Base-by-base conservation (phyloP, 73 alveolate species). In the Halteria grandinella region DNA sequence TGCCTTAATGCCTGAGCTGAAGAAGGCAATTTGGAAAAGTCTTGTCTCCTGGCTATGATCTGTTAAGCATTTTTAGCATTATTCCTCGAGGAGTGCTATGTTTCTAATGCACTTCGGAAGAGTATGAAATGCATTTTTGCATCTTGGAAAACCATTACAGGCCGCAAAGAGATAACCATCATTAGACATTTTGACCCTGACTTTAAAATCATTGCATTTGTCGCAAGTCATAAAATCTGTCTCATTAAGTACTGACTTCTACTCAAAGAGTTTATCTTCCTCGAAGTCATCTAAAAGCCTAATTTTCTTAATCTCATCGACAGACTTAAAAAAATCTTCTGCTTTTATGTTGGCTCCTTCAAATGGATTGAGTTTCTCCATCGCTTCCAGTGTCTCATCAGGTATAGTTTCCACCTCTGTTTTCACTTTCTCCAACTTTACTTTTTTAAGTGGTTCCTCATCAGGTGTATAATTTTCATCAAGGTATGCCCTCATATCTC, bases 101-200 rank as follows among this genome's bases (percentile, higher is more conserved):
- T 70, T 47, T 11, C 29, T 51, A 14, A 70, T 28, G 32, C 62
- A 44, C 50, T 57, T 58, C 7, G 87, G 87, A 14, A 75, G 29
- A 14, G 25, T 32, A 8, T 23, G 8, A n/a, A n/a, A n/a, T n/a
- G 87, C 40, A 11, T 55, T 75, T 43, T 75, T 75, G 49, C 87
- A 75, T 1, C 36, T 55, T 1, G 87, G 87, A 20, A 18, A 75
- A 37, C 87, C 87, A 0, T 20, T 43, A 51, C 87, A 75, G 8
- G 87, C 72, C 24, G 57, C 54, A 20, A 75, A 75, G 1, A 75
- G 47, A 10, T 11, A 21, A 6, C 76, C 87, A 1, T 39, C 55
- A 10, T 51, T 55, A 15, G 87, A 50, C 54, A 25, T 24, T 31
- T 58, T 75, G n/a, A 75, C 60, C 48, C 44, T 14, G 31, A 57